Base-by-base conservation (phyloP, 2,329 filamentous ascomycete species). In the Drechslerella dactyloides region DNA sequence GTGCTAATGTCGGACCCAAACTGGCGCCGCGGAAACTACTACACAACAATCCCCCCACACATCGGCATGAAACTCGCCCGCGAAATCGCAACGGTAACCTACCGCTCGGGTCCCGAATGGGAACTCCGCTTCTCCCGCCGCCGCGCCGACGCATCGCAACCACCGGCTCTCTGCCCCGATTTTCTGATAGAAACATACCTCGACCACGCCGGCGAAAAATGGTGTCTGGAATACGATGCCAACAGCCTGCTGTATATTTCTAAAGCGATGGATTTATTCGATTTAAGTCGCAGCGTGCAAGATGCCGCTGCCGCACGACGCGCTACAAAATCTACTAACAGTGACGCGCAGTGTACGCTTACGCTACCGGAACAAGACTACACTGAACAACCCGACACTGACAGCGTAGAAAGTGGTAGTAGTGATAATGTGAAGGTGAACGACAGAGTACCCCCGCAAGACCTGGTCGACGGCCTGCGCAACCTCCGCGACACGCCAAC, bases 1-100 rank as follows among this genome's bases (percentile, higher is more conserved):
- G 94, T 97, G 0, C 85, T 99, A 53, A 97, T 99, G 93, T 97
- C 97, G 89, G 94, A 99, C 77, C 92, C 93, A 1, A 92, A 96
- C 77, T 99, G 94, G 94, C 90, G 91, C 75, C 87, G 94, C 37
- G 94, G 94, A 1, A 96, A 93, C 81, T 97, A 97, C 83, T 96
- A 96, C 78, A 89, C 88, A 77, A 82, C 84, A 46, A 87, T 99
- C 5, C 94, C 94, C 1, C 94, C 94, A 0, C 94, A 99, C 78
- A 88, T 90, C 0, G 94, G 94, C 55, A 97, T 99, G 93, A 99
- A 99, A 81, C 88, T 99, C 5, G 93, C 94, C 0, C 88, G 94
- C 69, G 91, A 99, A 81, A 99, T 99, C 76, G 94, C 94, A 15
- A 99, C 94, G 0, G 93, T 99, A 52, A 99, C 94, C 1, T 99